Percentiles rank a stretch among this genome's conserved stretches.
phyloP scores from a whole-genome alignment of 495 filamentous ascomycete species.

The Aspergillus ellipticus region DNA sequence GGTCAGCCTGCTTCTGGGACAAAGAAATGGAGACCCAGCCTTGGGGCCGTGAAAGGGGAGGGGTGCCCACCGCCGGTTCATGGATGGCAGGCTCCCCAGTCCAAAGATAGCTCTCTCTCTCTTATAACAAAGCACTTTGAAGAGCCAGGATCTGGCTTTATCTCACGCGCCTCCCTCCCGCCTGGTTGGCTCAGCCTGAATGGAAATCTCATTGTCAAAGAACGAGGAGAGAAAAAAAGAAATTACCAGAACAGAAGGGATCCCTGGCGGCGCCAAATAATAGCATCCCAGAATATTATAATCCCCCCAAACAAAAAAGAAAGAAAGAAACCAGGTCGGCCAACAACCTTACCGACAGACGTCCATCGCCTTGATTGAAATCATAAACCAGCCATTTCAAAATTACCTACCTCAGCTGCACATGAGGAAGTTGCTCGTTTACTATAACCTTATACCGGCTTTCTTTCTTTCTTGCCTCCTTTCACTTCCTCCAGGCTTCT shows the following conservation, averaged over 20 bases:
- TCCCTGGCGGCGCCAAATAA: slow-evolving; percentile 1
- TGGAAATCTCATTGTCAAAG: slow-evolving; percentile 30
- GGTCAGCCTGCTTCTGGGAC: slow-evolving; percentile 9
- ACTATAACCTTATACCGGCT: slow-evolving; percentile 15
- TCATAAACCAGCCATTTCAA: not conserved
- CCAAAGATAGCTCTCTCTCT: slow-evolving; percentile 10
- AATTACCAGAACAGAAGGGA: slow-evolving; percentile 5
- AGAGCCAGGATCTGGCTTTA: slow-evolving; percentile 21
- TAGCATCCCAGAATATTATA: not conserved
- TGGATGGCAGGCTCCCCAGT: slow-evolving; percentile 6
- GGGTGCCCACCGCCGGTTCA: too few relatives aligned
- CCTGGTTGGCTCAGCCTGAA: slow-evolving; percentile 23
- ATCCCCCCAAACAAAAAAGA: not conserved
- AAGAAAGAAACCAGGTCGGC: not conserved
- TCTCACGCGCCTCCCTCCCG: slow-evolving; percentile 9
- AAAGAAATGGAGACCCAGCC: slow-evolving; percentile 14
- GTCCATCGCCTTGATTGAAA: not conserved
- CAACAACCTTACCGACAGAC: not conserved
- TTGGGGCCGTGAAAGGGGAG: slow-evolving; percentile 2
- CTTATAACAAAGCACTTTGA: slow-evolving; percentile 29
- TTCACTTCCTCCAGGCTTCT: not conserved
- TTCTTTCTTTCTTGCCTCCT: slow-evolving; percentile 14
- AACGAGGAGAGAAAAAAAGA: slow-evolving; percentile 8
- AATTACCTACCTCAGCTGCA: not conserved
- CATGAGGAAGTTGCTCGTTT: slow-evolving; percentile 6